Conservation (phyloP, 352 stramenopile genomes). For the Globisporangium megalacanthum region DNA sequence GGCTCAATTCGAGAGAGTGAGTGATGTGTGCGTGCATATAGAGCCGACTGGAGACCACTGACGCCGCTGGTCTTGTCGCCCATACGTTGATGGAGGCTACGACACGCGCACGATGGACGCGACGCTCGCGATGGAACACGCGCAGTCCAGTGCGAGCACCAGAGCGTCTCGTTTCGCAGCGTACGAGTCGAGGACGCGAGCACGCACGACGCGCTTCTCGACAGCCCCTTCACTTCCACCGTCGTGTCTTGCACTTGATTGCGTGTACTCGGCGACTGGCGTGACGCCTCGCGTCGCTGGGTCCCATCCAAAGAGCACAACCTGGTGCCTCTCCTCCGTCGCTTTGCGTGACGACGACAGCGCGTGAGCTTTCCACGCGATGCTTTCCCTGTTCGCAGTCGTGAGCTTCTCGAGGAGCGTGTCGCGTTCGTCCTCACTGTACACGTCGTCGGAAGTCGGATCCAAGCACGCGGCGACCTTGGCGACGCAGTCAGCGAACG, state of each 20-base stretch:
- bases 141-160: slow-evolving; percentile 35
- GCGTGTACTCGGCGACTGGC: slow-evolving; percentile 22
- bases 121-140: slow-evolving; percentile 31
- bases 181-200: slow-evolving; percentile 38
- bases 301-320: slow-evolving; percentile 38
- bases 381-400: slow-evolving; percentile 18
- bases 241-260: slow-evolving; percentile 1
- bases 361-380: neutral
- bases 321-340: neutral
- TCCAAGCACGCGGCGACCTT: slow-evolving; percentile 9
- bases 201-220: slow-evolving; percentile 23
- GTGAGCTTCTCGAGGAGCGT: slow-evolving; percentile 21
- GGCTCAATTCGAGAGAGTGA: neutral
- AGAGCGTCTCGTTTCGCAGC: slow-evolving; percentile 37
- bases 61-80: too few relatives aligned
- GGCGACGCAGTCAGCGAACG: slow-evolving; percentile 24
- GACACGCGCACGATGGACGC: slow-evolving; percentile 29
- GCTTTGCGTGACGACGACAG: neutral
- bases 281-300: slow-evolving; percentile 9
- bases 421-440: slow-evolving; percentile 9
- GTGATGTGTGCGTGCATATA: slow-evolving; percentile 7
- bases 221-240: neutral
- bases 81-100: slow-evolving; percentile 6
- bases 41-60: neutral
- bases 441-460: neutral